phyloP scores from a whole-genome alignment of 2,329 filamentous ascomycete species.

The Fusarium nanum region DNA sequence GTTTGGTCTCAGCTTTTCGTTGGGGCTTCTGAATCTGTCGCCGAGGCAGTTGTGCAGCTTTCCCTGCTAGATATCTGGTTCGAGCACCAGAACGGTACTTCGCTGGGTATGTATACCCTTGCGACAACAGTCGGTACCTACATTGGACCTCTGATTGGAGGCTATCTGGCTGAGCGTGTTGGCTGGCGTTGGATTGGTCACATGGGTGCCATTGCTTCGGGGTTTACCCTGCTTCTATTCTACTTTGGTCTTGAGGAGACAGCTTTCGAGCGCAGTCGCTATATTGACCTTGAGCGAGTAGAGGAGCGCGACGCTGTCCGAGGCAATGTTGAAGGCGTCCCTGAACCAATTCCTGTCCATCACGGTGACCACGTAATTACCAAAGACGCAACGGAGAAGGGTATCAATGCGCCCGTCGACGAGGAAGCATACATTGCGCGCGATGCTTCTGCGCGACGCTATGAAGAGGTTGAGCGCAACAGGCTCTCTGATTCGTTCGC shows the following conservation, averaged over 20 bases:
- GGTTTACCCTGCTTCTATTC: constrained; percentile 58
- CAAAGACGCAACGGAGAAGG: constrained; percentile 24
- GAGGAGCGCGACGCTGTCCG: constrained; percentile 11
- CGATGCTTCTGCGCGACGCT: constrained; percentile 28
- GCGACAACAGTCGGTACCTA: constrained; percentile 68
- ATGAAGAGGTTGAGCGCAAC: constrained; percentile 34
- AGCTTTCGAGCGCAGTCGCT: constrained; percentile 57
- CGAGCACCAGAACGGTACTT: constrained; percentile 66
- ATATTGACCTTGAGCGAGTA: constrained; percentile 44
- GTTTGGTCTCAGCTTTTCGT: constrained; percentile 69
- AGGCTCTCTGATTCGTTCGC: constrained; percentile 43
- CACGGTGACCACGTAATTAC: background rate
- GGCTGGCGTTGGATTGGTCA: constrained; percentile 68
- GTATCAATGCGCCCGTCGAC: background rate
- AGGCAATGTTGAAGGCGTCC: constrained; percentile 34
- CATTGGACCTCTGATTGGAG: constrained; percentile 64
- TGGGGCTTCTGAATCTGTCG: constrained; percentile 66
- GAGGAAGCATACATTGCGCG: constrained; percentile 21
- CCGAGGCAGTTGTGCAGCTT: constrained; percentile 67
- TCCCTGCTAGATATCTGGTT: constrained; percentile 69
- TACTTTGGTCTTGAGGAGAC: constrained; percentile 67
- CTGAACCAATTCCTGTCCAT: background rate
- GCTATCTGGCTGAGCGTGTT: constrained; percentile 61
- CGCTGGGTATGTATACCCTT: constrained; percentile 66
- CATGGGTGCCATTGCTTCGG: constrained; percentile 62